Evolutionary conservation across 164 flowering plant genomes (phyloP), one percentile per base, ranked within the genome.

Genomic region (Magnolia kwangsiensis): DNA sequence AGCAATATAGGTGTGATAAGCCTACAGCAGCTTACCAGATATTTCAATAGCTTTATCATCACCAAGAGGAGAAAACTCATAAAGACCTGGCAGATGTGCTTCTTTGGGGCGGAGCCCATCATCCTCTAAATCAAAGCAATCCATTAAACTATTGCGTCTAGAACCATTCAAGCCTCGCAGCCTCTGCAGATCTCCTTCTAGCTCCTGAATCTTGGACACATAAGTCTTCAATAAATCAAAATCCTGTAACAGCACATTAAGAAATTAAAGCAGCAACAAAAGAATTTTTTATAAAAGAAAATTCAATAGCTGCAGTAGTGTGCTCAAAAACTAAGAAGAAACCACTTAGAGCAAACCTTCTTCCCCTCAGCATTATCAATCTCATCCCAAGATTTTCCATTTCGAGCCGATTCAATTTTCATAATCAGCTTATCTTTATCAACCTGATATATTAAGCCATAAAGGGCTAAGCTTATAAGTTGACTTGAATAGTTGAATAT

Each of bases 381-480:
- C 85, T 94, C 99, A 80, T 91, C 91, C 93, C 90, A 90, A 0
- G 98, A 78, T 81, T 89, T 91, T 59, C 98, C 98, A 81, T 79
- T 89, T 67, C 88, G 87, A 59, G 80, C 88, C 8, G 90, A 90
- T 86, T 94, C 97, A 73, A 96, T 88, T 84, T 88, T 87, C 89
- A 93, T 79, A 1, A 91, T 68, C 72, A 96, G 72, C 73, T 88
- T 86, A 76, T 93, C 99, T 76, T 89, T 92, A 81, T 96, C 98
- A 77, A 92, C 94, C 99, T 96, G 67, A 58, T 74, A 50, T 19
- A 50, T 8, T 31, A 63, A 59, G 5, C 13, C 50, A 68, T 37
- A 68, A 68, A 68, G 14, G 71, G 11, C 6, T 4, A 31, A 18
- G 29, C n/a, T 9, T 16, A 68, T 16, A 10, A 7, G 20, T 8